Conservation (phyloP, 2,329 filamentous ascomycete genomes). For the Microcyclosporella mali region DNA sequence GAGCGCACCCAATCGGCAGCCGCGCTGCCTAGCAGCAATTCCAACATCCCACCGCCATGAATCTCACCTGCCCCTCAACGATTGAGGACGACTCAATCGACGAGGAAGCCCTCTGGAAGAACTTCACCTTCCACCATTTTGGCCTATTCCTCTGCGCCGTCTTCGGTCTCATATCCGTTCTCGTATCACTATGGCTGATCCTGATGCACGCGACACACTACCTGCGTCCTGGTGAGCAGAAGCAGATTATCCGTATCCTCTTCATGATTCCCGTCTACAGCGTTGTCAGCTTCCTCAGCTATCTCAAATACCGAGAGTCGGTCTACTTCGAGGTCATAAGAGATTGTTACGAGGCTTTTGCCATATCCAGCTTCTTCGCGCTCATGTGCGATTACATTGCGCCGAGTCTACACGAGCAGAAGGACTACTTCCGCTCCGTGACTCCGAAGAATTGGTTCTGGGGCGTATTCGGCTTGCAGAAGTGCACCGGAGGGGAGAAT, state of each 20-base stretch:
- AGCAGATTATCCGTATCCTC: conserved; percentile 76
- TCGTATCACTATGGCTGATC: conserved; percentile 50
- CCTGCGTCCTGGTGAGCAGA: conserved; percentile 54
- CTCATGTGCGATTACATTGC: conserved; percentile 75
- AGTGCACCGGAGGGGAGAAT: conserved; percentile 62
- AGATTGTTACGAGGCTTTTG: conserved; percentile 85
- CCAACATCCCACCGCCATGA: conserved; percentile 38
- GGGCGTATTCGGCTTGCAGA: conserved; percentile 65
- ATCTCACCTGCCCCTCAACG: conserved; percentile 28
- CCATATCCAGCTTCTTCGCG: conserved; percentile 80
- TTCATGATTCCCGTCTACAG: conserved; percentile 83
- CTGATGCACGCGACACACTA: conserved; percentile 55
- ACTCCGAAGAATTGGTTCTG: conserved; percentile 66
- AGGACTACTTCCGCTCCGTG: conserved; percentile 69
- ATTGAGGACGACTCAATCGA: conserved; percentile 37
- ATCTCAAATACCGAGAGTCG: conserved; percentile 67
- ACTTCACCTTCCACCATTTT: conserved; percentile 52
- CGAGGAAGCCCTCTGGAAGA: conserved; percentile 48
- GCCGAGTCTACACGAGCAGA: conserved; percentile 71
- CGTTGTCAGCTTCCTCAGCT: conserved; percentile 65
- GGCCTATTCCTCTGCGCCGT: conserved; percentile 49
- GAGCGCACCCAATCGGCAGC: not conserved
- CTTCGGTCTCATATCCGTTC: conserved; percentile 48
- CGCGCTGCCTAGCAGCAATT: conserved; percentile 8
- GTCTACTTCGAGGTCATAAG: conserved; percentile 76